These are phyloP conservation scores for Neofusicoccum ribis DNA, from an alignment of 2,329 filamentous ascomycete genomes.

Conservation along the genomic window DNA sequence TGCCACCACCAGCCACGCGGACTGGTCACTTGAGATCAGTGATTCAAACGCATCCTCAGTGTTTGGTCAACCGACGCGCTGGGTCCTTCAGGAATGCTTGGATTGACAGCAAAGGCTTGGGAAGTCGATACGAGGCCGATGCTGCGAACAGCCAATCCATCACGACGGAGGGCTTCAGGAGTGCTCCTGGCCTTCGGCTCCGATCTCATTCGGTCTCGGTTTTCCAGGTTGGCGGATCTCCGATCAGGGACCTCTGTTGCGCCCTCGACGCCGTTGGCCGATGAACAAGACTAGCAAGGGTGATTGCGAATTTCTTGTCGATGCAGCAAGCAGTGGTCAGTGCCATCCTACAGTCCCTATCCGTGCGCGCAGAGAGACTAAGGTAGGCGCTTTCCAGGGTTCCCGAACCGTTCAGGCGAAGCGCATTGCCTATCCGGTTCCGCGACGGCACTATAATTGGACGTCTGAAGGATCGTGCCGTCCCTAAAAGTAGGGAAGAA, in stretches of 20 bases:
- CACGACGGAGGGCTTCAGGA: not conserved
- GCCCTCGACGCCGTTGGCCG: not conserved
- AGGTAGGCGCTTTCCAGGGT: not conserved
- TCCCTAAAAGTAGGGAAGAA: not conserved
- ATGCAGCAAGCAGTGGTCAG: slow-evolving; percentile 12
- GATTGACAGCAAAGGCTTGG: not conserved
- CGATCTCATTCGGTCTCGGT: not conserved
- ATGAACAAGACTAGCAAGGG: not conserved
- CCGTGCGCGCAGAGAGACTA: not conserved
- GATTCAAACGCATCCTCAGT: not conserved
- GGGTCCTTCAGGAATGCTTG: not conserved
- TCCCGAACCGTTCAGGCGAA: not conserved
- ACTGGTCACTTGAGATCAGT: too few species aligned
- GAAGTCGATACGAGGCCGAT: not conserved
- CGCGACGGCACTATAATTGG: not conserved
- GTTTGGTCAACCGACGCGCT: too few species aligned
- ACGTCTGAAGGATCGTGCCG: not conserved
- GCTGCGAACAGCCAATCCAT: not conserved
- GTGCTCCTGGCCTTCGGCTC: not conserved
- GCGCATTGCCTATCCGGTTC: slow-evolving; percentile 1
- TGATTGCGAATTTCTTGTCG: not conserved
- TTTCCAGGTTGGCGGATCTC: not conserved
- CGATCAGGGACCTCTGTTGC: not conserved
- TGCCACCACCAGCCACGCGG: not conserved
- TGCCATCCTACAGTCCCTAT: not conserved